Evolutionary conservation across 2,329 filamentous ascomycete genomes (phyloP).

Genomic region (Fusarium sp.): DNA sequence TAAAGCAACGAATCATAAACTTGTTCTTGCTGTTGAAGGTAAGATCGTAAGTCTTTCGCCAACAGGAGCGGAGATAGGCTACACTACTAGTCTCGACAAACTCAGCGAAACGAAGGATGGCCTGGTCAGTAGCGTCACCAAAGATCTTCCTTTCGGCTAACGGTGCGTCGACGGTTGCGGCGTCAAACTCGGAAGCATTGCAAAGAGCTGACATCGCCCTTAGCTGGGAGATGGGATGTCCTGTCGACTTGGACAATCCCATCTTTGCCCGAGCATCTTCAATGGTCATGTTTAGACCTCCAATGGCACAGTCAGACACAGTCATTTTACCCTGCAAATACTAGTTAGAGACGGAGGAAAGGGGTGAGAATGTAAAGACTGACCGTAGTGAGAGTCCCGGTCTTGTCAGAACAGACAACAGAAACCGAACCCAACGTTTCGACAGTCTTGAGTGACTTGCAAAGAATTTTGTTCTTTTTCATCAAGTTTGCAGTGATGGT

Average conservation of each 20-base stretch:
- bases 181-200: conserved; percentile 81
- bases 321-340: conserved; percentile 74
- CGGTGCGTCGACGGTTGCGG: conserved; percentile 68
- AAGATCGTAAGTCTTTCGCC: conserved; percentile 74
- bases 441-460: conserved; percentile 82
- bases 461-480: conserved; percentile 80
- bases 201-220: conserved; percentile 73
- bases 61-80: conserved; percentile 67
- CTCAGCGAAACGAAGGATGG: conserved; percentile 78
- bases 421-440: conserved; percentile 80
- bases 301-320: conserved; percentile 75
- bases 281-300: conserved; percentile 59
- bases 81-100: conserved; percentile 59
- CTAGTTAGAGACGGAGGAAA: background rate
- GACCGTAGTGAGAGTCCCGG: conserved; percentile 70
- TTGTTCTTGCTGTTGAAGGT: conserved; percentile 88
- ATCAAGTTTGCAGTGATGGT: conserved; percentile 83
- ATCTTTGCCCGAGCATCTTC: conserved; percentile 61
- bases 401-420: conserved; percentile 82
- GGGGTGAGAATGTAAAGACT: conserved; percentile 11
- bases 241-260: conserved; percentile 37
- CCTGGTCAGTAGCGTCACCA: conserved; percentile 81
- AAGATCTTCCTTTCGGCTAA: conserved; percentile 72
- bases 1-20: conserved; percentile 69
- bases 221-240: conserved; percentile 65